These are phyloP conservation scores for Corynascus novoguineensis DNA, from an alignment of 495 filamentous ascomycete genomes.

Conservation along the genomic window DNA sequence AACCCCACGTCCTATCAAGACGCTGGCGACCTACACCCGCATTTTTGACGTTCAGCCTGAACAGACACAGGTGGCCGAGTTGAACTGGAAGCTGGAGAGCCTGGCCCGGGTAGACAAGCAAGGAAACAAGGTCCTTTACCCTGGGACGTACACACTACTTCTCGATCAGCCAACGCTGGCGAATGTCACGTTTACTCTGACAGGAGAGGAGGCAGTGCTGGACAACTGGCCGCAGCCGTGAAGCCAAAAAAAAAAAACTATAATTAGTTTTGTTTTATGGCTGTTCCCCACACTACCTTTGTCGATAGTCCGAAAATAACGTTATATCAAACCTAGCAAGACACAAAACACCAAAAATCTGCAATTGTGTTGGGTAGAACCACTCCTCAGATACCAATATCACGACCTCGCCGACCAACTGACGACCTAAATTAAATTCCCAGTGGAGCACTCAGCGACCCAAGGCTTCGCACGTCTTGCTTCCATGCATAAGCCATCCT, in stretches of 20 bases:
- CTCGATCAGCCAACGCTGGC: slow-evolving; percentile 47
- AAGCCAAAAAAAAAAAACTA: background rate
- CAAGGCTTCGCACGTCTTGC: background rate
- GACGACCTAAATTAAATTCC: too few relatives aligned
- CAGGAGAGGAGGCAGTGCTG: slow-evolving; percentile 33
- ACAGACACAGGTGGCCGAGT: slow-evolving; percentile 28
- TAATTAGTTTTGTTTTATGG: too few relatives aligned
- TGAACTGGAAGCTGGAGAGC: slow-evolving; percentile 54
- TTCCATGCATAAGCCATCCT: background rate
- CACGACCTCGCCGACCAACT: background rate
- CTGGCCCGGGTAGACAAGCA: slow-evolving; percentile 53
- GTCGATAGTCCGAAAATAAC: background rate
- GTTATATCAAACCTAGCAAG: too few relatives aligned
- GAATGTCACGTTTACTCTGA: slow-evolving; percentile 41
- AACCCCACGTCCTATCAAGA: slow-evolving; percentile 57
- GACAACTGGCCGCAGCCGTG: slow-evolving; percentile 23
- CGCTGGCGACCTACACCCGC: slow-evolving; percentile 55
- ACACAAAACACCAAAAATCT: too few relatives aligned
- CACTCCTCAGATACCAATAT: too few relatives aligned
- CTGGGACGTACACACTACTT: slow-evolving; percentile 57
- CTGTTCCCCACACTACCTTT: background rate
- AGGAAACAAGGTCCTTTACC: slow-evolving; percentile 61
- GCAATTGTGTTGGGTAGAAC: too few relatives aligned
- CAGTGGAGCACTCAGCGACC: background rate
- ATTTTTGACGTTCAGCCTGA: slow-evolving; percentile 43